These are phyloP conservation scores for Corymbia maculata DNA, from an alignment of 345 rosid species.

Conservation along the genomic window DNA sequence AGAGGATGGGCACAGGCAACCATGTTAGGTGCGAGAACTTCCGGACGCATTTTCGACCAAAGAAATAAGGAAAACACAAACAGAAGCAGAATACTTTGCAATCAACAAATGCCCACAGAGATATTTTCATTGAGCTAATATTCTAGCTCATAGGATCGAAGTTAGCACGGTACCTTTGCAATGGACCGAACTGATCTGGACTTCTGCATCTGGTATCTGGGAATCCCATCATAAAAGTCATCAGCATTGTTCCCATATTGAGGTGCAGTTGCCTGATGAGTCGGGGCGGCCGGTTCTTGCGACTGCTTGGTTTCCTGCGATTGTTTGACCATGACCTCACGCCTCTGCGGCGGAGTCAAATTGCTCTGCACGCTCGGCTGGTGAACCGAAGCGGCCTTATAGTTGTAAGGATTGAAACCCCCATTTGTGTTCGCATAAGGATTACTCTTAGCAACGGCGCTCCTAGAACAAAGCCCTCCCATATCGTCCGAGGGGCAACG, in stretches of 20 bases:
- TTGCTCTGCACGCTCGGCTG: neutral
- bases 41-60: neutral
- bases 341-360: conserved; percentile 5
- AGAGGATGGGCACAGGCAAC: neutral
- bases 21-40: neutral
- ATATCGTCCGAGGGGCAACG: neutral
- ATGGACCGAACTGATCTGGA: conserved; percentile 39
- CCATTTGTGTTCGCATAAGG: conserved; percentile 23
- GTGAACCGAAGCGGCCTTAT: conserved; percentile 10
- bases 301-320: conserved; percentile 20
- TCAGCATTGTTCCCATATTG: conserved; percentile 3
- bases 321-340: conserved; percentile 5
- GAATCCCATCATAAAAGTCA: conserved; percentile 69
- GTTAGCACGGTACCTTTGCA: conserved; percentile 1
- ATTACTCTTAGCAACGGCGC: conserved; percentile 3
- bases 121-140: neutral
- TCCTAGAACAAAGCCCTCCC: conserved; percentile 48
- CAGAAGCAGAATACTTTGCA: neutral
- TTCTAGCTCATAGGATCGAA: neutral
- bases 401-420: conserved; percentile 10
- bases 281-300: neutral
- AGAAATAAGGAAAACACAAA: neutral
- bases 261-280: conserved; percentile 4
- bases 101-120: neutral
- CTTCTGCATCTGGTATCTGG: conserved; percentile 29